phyloP scores from a whole-genome alignment of 441 rosid genomes.

The Adansonia gregorii region DNA sequence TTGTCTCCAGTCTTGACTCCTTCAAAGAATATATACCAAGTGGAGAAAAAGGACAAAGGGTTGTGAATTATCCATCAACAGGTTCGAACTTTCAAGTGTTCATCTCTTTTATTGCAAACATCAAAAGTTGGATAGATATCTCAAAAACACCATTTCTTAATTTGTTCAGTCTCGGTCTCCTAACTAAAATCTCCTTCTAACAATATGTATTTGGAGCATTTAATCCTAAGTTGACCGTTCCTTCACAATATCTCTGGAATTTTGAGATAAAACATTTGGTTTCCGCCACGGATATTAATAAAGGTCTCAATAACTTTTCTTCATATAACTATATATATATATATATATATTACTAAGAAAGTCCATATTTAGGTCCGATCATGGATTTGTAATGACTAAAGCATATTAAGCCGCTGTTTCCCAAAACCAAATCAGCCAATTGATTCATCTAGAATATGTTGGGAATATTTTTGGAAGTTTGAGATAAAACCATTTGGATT shows the following conservation, averaged over 20 bases:
- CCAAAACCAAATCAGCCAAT: too few relatives aligned
- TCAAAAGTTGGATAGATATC: neutral
- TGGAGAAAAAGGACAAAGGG: slow-evolving; percentile 15
- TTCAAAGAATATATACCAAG: slow-evolving; percentile 14
- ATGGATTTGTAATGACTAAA: too few relatives aligned
- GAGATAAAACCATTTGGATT: neutral
- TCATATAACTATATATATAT: too few relatives aligned
- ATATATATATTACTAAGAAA: too few relatives aligned
- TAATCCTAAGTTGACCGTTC: too few relatives aligned
- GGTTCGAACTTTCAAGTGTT: neutral
- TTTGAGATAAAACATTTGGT: neutral
- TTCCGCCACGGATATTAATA: too few relatives aligned
- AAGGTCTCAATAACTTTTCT: too few relatives aligned
- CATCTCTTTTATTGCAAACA: neutral
- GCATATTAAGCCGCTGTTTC: too few relatives aligned
- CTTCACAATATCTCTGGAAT: too few relatives aligned
- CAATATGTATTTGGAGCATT: too few relatives aligned
- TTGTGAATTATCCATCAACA: neutral
- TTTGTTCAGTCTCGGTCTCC: neutral
- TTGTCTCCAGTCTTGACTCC: neutral
- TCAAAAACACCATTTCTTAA: neutral
- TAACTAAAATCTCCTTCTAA: neutral
- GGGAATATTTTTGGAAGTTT: neutral
- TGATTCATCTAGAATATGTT: neutral
- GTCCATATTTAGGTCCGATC: too few relatives aligned